Evolutionary conservation across 345 rosid species (phyloP).

Genomic region (Salix dunnii): DNA sequence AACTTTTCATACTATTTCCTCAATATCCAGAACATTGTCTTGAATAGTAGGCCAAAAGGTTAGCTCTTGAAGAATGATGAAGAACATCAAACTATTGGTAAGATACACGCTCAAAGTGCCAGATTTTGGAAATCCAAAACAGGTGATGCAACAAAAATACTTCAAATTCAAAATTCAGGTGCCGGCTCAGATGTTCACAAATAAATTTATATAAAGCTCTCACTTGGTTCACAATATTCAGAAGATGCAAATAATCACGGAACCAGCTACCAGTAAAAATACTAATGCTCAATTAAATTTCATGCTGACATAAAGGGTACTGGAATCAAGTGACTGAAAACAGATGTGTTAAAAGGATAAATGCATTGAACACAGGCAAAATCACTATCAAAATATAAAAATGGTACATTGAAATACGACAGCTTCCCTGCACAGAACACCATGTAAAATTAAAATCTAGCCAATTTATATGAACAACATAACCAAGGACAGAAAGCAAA

Average conservation of each 20-base stretch:
- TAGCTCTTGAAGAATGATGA: neutral
- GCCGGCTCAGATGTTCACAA: neutral
- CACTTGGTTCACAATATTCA: neutral
- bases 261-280: too few species aligned
- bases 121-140: neutral
- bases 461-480: neutral
- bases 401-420: neutral
- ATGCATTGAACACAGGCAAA: neutral
- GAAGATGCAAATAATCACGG: too few species aligned
- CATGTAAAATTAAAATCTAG: constrained; percentile 1
- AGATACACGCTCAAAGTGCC: neutral
- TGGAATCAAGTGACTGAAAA: too few species aligned
- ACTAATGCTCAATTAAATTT: too few species aligned
- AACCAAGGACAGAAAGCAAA: constrained; percentile 8
- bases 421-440: neutral
- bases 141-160: neutral
- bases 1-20: neutral
- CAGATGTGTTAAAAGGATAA: too few species aligned
- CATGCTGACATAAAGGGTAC: too few species aligned
- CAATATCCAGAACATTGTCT: neutral
- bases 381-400: neutral
- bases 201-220: neutral
- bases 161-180: too few species aligned
- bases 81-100: neutral
- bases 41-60: neutral